phyloP scores from a whole-genome alignment of 2,329 filamentous ascomycete genomes.

The Colletotrichum somersetense region DNA sequence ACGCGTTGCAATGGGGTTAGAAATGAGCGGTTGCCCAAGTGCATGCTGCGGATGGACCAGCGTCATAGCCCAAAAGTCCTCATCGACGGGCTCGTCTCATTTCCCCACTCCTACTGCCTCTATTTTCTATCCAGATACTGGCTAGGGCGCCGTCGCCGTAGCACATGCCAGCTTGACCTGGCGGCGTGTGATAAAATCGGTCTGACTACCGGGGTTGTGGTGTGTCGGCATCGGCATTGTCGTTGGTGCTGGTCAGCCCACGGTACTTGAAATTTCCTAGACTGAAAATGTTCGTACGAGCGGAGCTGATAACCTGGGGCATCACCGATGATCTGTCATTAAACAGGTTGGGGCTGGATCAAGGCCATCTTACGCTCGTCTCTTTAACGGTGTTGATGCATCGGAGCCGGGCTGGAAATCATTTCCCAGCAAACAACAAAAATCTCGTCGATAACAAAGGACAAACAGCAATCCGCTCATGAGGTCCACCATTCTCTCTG shows the following conservation, averaged over 20 bases:
- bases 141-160: neutral
- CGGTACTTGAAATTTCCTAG: neutral
- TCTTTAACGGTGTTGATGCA: slow-evolving; percentile 7
- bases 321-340: slow-evolving; percentile 11
- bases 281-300: neutral
- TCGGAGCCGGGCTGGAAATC: neutral
- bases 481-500: neutral
- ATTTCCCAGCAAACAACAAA: slow-evolving; percentile 2
- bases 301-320: neutral
- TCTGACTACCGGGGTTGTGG: neutral
- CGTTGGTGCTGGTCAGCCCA: neutral
- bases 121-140: neutral
- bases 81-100: neutral
- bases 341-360: neutral
- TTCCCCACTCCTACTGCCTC: neutral
- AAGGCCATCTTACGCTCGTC: neutral
- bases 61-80: neutral
- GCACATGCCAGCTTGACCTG: neutral
- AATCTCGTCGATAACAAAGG: neutral
- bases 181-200: too few species aligned
- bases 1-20: neutral
- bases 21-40: neutral
- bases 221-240: slow-evolving; percentile 4
- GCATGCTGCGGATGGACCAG: neutral
- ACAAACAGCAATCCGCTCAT: neutral